Base-by-base conservation (phyloP, 768 basidiomycete genomes). In the Boletus fagicola region DNA sequence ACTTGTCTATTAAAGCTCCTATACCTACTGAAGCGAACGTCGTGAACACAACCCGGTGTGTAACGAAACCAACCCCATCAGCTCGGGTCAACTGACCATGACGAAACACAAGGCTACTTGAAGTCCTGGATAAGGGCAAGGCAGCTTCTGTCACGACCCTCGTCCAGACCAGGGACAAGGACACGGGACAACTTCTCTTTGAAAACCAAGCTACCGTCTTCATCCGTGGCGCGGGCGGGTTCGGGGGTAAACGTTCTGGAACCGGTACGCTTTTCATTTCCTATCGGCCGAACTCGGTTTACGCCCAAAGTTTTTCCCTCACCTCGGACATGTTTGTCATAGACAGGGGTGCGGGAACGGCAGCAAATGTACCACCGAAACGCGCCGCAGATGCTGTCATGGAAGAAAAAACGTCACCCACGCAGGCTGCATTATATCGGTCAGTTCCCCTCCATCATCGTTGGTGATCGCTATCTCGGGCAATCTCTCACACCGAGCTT, bases 361-460 rank as follows among this genome's bases (percentile, higher is more conserved):
- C 95, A 18, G 71, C 78, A 12, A 98, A 98, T 69, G 73, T 75
- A 9, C 85, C 88, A 15, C 97, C 96, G 0, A 84, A 86, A 67
- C 87, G 96, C 36, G 76, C 78, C 40, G 92, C 97, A 1, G 96
- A 98, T 71, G 88, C 83, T 5, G 83, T 90, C 31, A 70, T 90
- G 18, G 94, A 98, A 73, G 97, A 98, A 74, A 86, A 90, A 77
- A 98, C 97, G 0, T 76, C 77, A 12, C 66, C 81, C 6, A 77
- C 83, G 4, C 96, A 98, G 69, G 96, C 95, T 11, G 96, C 93
- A 0, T 69, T 98, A 51, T 99, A 99, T 71, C 83, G 97, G 91
- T 91, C 64, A 55, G 79, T 64, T n/a, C 10, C 20, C 12, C 4
- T n/a, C 7, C 31, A 24, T 26, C 38, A 39, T 28, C 15, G 2